A percentile compares a stretch with the other conserved stretches of the same genome.
phyloP scores from a whole-genome alignment of 208 protist species.

The Wallacemonas collosoma region DNA sequence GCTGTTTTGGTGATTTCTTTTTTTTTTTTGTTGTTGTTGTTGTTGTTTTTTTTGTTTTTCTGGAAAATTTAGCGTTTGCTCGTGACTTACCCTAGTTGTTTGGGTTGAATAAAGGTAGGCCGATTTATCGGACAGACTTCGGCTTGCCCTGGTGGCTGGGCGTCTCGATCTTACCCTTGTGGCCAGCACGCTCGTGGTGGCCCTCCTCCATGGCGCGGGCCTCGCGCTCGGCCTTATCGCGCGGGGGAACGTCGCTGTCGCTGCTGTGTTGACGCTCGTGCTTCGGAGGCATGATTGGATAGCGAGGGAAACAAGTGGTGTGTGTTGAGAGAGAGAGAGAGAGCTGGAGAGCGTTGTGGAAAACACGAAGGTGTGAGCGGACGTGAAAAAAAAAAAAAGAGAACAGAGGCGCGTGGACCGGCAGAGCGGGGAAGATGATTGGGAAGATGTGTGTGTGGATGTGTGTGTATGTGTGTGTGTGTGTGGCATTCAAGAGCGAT shows the following conservation, averaged over 20 bases:
- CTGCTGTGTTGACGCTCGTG: conserved; percentile 36
- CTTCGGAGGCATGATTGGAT: conserved; percentile 44
- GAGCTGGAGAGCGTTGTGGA: conserved; percentile 7
- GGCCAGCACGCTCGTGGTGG: conserved; percentile 83
- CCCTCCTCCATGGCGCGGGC: conserved; percentile 73
- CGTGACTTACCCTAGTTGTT: too few relatives aligned
- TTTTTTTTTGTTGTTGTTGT: conserved; percentile 11
- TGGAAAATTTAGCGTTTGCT: neutral
- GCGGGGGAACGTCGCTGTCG: conserved; percentile 66
- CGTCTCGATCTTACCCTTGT: conserved; percentile 60
- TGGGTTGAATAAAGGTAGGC: neutral
- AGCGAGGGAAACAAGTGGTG: neutral
- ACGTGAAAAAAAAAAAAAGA: conserved; percentile 14
- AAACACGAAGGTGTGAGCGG: neutral
- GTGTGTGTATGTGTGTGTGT: neutral
- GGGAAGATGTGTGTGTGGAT: neutral
- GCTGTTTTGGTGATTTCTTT: neutral
- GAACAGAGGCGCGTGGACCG: neutral
- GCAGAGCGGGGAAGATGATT: conserved; percentile 6
- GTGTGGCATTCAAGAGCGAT: too few relatives aligned
- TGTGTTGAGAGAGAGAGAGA: neutral
- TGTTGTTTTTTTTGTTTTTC: neutral
- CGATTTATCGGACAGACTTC: conserved; percentile 75
- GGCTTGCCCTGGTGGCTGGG: conserved; percentile 81
- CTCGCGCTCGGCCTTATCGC: conserved; percentile 72